A percentile compares a stretch with the other conserved stretches of the same genome.
Conservation (phyloP, 345 rosid genomes). For the Alliaria petiolata region DNA sequence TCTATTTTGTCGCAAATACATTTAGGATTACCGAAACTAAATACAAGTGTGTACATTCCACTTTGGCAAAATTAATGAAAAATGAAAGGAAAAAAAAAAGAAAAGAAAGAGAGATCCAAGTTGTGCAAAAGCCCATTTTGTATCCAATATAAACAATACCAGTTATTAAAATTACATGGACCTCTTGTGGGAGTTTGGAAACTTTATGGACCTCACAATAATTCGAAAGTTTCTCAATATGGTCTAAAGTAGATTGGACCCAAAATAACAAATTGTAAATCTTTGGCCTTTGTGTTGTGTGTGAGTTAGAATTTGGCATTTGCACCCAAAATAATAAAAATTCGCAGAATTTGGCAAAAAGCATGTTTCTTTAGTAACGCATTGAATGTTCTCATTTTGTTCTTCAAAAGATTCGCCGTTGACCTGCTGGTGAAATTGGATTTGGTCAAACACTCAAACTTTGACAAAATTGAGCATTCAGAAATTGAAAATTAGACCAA, state of each 20-base stretch:
- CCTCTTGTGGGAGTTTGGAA: not conserved
- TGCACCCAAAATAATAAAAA: too few relatives aligned
- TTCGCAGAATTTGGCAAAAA: slow-evolving; percentile 1
- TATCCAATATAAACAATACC: not conserved
- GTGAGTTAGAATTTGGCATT: too few relatives aligned
- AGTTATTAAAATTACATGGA: not conserved
- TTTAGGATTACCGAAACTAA: not conserved
- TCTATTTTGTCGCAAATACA: not conserved
- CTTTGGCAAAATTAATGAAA: not conserved
- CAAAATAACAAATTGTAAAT: not conserved
- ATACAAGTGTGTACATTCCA: not conserved
- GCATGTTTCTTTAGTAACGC: too few relatives aligned
- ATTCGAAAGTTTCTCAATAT: not conserved
- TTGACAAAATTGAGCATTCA: slow-evolving; percentile 14
- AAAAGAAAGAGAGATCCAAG: not conserved
- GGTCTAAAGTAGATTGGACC: not conserved
- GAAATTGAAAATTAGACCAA: slow-evolving; percentile 26
- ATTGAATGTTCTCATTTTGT: not conserved
- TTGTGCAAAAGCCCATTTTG: not conserved
- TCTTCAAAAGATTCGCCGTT: slow-evolving; percentile 13
- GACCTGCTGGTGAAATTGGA: slow-evolving; percentile 18
- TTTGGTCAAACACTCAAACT: slow-evolving; percentile 22
- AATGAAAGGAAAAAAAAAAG: not conserved
- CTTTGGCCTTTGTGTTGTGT: slow-evolving; percentile 10
- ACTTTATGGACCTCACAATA: slow-evolving; percentile 1